Conservation (phyloP, 31 red algal species). For the Porphyra umbilicalis region DNA sequence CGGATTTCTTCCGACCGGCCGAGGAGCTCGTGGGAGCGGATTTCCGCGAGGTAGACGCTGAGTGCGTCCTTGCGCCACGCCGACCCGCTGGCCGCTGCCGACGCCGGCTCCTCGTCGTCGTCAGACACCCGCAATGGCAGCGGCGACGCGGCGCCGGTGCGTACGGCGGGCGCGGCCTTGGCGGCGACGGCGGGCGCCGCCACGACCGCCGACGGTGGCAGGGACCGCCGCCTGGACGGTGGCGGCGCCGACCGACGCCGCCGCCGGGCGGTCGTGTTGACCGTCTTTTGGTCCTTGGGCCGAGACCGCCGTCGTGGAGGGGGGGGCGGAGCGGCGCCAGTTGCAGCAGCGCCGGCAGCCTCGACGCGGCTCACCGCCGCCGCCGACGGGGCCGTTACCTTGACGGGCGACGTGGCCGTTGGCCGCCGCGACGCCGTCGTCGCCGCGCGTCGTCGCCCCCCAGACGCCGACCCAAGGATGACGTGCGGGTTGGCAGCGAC, state of each 20-base stretch:
- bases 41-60: constrained; percentile 63
- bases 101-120: not conserved
- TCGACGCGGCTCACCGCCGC: not conserved
- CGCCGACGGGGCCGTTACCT: not conserved
- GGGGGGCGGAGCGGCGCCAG: not conserved
- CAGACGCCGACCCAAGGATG: too few species aligned
- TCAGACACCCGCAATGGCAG: not conserved
- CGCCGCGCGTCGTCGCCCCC: too few species aligned
- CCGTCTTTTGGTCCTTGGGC: not conserved
- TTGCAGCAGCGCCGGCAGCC: not conserved
- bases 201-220: not conserved
- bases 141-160: not conserved
- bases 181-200: not conserved
- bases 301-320: not conserved
- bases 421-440: too few species aligned
- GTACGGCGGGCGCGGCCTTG: not conserved
- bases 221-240: not conserved
- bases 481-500: too few species aligned
- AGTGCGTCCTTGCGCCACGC: constrained; percentile 41
- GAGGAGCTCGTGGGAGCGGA: constrained; percentile 38
- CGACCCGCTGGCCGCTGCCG: not conserved
- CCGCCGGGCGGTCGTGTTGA: not conserved
- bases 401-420: not conserved
- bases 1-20: constrained; percentile 42
- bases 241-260: not conserved